These are phyloP conservation scores for Dillenia turbinata DNA, from an alignment of 164 flowering plant species.

Conservation along the genomic window DNA sequence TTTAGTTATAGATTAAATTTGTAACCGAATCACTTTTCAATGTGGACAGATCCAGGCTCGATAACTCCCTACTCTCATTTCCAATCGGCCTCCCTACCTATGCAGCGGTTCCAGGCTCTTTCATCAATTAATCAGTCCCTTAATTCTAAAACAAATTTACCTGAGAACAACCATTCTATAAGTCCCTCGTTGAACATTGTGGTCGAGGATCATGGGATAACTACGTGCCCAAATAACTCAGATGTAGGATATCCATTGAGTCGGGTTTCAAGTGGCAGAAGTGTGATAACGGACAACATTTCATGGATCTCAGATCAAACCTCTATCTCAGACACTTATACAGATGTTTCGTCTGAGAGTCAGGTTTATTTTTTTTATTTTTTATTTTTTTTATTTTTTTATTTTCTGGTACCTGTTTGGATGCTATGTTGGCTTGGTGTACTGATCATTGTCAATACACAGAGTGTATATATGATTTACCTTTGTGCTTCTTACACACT, in stretches of 20 bases:
- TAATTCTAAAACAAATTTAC: slow-evolving; percentile 20
- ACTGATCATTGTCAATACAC: too few relatives aligned
- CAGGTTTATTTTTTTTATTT: slow-evolving; percentile 28
- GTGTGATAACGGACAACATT: slow-evolving; percentile 23
- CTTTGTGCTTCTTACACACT: too few relatives aligned
- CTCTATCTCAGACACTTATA: slow-evolving; percentile 28
- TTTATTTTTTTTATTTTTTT: neutral
- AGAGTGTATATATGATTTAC: too few relatives aligned
- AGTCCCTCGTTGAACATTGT: slow-evolving; percentile 20
- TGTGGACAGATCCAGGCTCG: slow-evolving; percentile 33
- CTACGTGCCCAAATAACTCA: slow-evolving; percentile 18
- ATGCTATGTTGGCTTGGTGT: too few relatives aligned
- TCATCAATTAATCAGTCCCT: slow-evolving; percentile 39
- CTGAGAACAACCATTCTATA: slow-evolving; percentile 20
- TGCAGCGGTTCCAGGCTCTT: slow-evolving; percentile 56
- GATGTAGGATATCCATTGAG: slow-evolving; percentile 18
- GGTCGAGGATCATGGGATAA: slow-evolving; percentile 15
- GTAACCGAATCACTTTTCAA: slow-evolving; percentile 4
- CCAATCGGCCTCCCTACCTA: slow-evolving; percentile 35
- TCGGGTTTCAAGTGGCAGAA: slow-evolving; percentile 31
- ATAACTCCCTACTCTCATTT: slow-evolving; percentile 24
- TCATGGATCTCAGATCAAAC: slow-evolving; percentile 42
- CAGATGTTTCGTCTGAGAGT: slow-evolving; percentile 27
- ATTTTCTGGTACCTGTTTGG: neutral
- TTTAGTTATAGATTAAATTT: too few relatives aligned